Conservation (phyloP, 177 flowering plant species). For the Vitis hybrid region DNA sequence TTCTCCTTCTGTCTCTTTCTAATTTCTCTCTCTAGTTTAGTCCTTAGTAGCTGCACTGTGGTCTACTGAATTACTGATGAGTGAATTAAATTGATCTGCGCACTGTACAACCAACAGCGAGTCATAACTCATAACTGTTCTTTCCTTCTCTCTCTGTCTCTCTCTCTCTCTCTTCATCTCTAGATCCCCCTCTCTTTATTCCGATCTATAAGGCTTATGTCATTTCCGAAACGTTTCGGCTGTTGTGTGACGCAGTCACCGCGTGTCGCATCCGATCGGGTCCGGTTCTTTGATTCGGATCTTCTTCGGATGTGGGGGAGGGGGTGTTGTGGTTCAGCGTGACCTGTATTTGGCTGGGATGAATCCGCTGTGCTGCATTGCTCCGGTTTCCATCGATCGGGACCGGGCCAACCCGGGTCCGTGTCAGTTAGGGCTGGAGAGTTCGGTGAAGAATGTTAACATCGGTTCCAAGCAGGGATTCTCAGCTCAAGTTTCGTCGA, state of each 20-base stretch:
- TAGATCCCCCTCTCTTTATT: neutral
- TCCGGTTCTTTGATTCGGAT: constrained; percentile 7
- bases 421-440: constrained; percentile 41
- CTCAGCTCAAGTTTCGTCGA: constrained; percentile 49
- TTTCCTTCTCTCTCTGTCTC: constrained; percentile 11
- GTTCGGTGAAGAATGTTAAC: constrained; percentile 17
- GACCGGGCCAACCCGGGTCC: constrained; percentile 52
- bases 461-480: constrained; percentile 27
- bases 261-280: constrained; percentile 36
- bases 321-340: too few relatives aligned
- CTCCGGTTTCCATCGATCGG: constrained; percentile 89
- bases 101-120: constrained; percentile 12
- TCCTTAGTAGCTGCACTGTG: too few relatives aligned
- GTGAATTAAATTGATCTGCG: constrained; percentile 16
- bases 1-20: constrained; percentile 1
- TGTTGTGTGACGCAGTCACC: constrained; percentile 4
- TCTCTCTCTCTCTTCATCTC: constrained; percentile 8
- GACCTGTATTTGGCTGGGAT: constrained; percentile 23
- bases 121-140: constrained; percentile 3
- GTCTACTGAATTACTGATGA: constrained; percentile 1
- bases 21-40: neutral
- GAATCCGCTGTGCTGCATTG: constrained; percentile 99
- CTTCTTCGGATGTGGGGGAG: too few relatives aligned
- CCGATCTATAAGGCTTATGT: constrained; percentile 21
- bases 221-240: constrained; percentile 25